These are phyloP conservation scores for Cardamine resedifolia DNA, from an alignment of 345 rosid genomes.

Conservation along the genomic window DNA sequence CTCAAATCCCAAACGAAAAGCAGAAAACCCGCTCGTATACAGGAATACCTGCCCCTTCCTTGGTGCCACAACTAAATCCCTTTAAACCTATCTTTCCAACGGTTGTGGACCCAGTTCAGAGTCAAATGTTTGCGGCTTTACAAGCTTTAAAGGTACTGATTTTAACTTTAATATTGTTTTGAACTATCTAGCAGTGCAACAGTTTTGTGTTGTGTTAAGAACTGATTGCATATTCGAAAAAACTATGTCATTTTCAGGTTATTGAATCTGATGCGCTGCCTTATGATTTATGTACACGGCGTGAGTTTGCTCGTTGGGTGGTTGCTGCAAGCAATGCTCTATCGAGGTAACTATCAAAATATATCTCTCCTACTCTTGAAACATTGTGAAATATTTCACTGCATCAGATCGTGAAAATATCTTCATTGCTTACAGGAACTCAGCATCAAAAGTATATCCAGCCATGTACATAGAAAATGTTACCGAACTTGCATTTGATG, in stretches of 20 bases:
- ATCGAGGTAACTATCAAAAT: slow-evolving; percentile 49
- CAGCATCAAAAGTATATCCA: slow-evolving; percentile 83
- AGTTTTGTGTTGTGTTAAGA: background rate
- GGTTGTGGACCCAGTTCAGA: slow-evolving; percentile 75
- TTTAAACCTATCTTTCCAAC: slow-evolving; percentile 71
- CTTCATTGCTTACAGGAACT: slow-evolving; percentile 54
- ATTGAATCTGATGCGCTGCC: slow-evolving; percentile 74
- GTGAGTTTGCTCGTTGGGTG: slow-evolving; percentile 94
- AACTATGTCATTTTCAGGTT: slow-evolving; percentile 49
- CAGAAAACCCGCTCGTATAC: slow-evolving; percentile 40
- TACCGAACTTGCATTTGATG: slow-evolving; percentile 92
- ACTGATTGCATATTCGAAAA: background rate
- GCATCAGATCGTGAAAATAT: background rate
- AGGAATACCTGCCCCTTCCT: slow-evolving; percentile 90
- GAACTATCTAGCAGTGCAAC: background rate
- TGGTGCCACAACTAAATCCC: slow-evolving; percentile 56
- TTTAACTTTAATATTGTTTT: background rate
- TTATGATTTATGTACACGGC: slow-evolving; percentile 82
- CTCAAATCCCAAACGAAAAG: slow-evolving; percentile 30
- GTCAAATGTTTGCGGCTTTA: slow-evolving; percentile 79
- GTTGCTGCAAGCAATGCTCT: slow-evolving; percentile 75
- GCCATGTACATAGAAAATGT: slow-evolving; percentile 94
- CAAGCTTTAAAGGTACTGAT: slow-evolving; percentile 72
- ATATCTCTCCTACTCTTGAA: background rate
- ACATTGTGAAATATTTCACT: background rate